Percentiles rank a stretch among this genome's conserved stretches.
These are phyloP conservation scores for Aureobasidium mangrovei DNA, from an alignment of 2,329 filamentous ascomycete genomes.

Conservation along the genomic window DNA sequence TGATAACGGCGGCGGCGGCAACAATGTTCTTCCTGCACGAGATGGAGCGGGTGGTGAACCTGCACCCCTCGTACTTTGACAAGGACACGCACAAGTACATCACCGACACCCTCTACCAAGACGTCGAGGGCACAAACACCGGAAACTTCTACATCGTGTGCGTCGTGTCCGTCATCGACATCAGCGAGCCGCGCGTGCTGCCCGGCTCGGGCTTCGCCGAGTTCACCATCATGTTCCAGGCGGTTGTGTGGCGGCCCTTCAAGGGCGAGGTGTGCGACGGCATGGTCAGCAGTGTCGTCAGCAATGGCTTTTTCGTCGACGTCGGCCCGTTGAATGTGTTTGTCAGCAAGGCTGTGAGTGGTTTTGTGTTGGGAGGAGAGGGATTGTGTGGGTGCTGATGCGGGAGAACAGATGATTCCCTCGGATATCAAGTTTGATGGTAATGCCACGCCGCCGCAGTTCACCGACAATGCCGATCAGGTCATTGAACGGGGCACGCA, in stretches of 20 bases:
- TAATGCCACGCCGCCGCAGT: conserved; percentile 93
- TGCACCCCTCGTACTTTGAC: conserved; percentile 96
- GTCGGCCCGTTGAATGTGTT: conserved; percentile 72
- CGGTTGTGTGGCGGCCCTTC: conserved; percentile 96
- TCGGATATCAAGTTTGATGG: conserved; percentile 88
- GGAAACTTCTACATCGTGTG: conserved; percentile 97
- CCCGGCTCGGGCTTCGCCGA: conserved; percentile 87
- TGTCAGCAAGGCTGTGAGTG: conserved; percentile 69
- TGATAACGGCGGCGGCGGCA: too few species aligned
- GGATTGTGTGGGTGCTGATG: neutral
- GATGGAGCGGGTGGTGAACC: conserved; percentile 84
- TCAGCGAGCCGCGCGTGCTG: conserved; percentile 77
- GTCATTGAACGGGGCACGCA: conserved; percentile 91
- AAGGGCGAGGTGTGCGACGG: conserved; percentile 98
- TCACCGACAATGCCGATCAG: conserved; percentile 88
- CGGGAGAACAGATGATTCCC: conserved; percentile 63
- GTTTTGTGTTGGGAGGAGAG: neutral
- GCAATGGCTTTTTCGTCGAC: conserved; percentile 82
- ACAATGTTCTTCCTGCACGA: conserved; percentile 97
- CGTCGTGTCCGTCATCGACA: conserved; percentile 93
- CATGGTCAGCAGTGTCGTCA: conserved; percentile 83
- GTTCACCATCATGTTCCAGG: conserved; percentile 90
- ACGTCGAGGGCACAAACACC: conserved; percentile 91
- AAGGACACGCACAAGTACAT: conserved; percentile 88
- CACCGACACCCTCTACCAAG: conserved; percentile 77